A percentile compares a stretch with the other conserved stretches of the same genome.
Conservation (phyloP, 1,139 yeast genomes). For the Spathaspora sp. region DNA sequence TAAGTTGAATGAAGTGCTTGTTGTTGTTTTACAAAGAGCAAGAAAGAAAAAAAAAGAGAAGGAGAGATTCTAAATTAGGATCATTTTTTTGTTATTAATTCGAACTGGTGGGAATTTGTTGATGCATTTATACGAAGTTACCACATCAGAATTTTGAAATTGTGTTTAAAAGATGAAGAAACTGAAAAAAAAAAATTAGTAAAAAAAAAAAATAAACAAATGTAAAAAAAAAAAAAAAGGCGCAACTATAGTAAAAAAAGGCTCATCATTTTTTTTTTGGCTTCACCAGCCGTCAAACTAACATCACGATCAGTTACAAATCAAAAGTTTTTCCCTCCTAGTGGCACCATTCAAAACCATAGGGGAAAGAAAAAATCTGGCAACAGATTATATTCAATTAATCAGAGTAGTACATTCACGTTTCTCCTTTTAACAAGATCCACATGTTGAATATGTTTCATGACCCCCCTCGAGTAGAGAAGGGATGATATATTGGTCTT, state of each 20-base stretch:
- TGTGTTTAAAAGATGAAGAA: not conserved
- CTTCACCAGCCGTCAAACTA: not conserved
- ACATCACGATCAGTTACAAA: not conserved
- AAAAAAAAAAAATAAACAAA: not conserved
- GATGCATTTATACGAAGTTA: not conserved
- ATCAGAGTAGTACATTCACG: not conserved
- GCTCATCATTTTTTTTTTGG: not conserved
- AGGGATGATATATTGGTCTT: not conserved
- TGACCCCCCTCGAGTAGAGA: not conserved
- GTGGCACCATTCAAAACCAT: not conserved
- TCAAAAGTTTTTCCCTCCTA: not conserved
- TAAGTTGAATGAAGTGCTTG: not conserved
- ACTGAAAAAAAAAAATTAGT: not conserved
- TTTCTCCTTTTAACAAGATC: not conserved
- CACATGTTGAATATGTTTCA: not conserved
- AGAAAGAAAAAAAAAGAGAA: not conserved
- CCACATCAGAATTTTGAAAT: not conserved
- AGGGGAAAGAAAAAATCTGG: too few species aligned
- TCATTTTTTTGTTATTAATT: not conserved
- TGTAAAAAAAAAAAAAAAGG: not conserved
- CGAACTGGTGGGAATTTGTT: not conserved
- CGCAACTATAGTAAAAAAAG: not conserved
- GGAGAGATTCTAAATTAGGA: not conserved
- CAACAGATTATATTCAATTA: not conserved
- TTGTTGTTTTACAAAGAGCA: slow-evolving; percentile 1